Evolutionary conservation across 306 rosid species (phyloP), one percentile per base, ranked within the genome.

Genomic region (Geum urbanum): DNA sequence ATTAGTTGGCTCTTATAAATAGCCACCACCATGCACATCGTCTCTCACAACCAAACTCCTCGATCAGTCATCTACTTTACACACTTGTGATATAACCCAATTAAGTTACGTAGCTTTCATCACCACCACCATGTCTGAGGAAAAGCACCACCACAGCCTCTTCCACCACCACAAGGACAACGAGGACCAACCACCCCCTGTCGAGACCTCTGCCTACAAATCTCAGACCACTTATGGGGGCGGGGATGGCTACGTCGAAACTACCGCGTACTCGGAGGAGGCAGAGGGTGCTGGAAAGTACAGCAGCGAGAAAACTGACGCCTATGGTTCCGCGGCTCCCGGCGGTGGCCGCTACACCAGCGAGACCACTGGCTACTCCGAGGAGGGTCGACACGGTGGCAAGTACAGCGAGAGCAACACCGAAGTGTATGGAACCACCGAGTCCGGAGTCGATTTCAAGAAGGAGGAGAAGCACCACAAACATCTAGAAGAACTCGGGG

Each of bases 381-480:
- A 45, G 9, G 54, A 24, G 44, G 63, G n/a, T n/a, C n/a, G 44
- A 27, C 18, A 16, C 5, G 71, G 58, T 6, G 71, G 46, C 39
- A n/a, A 35, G 22, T 60, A 49, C 50, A 46, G 59, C 3, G 85
- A 83, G 20, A 32, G n/a, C 41, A 19, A 16, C 39, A 13, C 48
- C 5, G 64, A 41, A 15, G 64, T 18, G 4, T 9, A 39, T 54
- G 43, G 32, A 3, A 20, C 48, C 35, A 27, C 55, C 3, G 79
- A 69, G 15, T 5, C 6, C 9, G 70, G 59, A 24, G 68, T 73
- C 45, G 90, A 91, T 60, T 84, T 86, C 83, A 73, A 70, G 78
- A 76, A 87, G 80, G 92, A 91, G 69, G 85, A 78, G 86, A 85
- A 88, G 73, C 95, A 88, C 75, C 95, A 88, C 80, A 88, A 85